A percentile compares a stretch with the other conserved stretches of the same genome.
These are phyloP conservation scores for Datura wrightii DNA, from an alignment of 257 asterid genomes.

Conservation along the genomic window DNA sequence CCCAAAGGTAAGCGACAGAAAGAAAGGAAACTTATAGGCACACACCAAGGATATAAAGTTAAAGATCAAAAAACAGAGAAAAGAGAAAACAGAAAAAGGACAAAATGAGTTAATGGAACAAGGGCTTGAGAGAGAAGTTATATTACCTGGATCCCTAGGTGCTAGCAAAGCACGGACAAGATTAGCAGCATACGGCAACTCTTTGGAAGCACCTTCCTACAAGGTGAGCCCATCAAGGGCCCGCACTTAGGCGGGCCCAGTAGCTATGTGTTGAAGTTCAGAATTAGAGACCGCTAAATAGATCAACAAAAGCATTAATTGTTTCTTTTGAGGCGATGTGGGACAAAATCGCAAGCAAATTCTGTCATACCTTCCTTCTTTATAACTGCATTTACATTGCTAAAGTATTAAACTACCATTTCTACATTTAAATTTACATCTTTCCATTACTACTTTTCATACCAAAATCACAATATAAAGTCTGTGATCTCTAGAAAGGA, in stretches of 20 bases:
- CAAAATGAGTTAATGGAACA: background rate
- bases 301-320: background rate
- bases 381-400: background rate
- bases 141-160: slow-evolving; percentile 15
- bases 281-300: background rate
- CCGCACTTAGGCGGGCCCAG: slow-evolving; percentile 26
- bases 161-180: background rate
- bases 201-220: background rate
- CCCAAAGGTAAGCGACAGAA: background rate
- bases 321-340: slow-evolving; percentile 1
- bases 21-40: background rate
- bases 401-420: slow-evolving; percentile 1
- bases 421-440: background rate
- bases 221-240: slow-evolving; percentile 27
- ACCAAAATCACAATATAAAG: slow-evolving; percentile 11
- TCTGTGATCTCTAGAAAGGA: background rate
- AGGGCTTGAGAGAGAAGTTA: background rate
- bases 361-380: background rate
- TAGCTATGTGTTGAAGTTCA: background rate
- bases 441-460: background rate
- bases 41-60: slow-evolving; percentile 4
- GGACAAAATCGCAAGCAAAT: background rate
- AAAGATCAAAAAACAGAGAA: slow-evolving; percentile 18
- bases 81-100: background rate
- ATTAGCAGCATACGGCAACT: background rate